Percentiles rank a stretch among this genome's conserved stretches.
Conservation (phyloP, 768 basidiomycete species). For the Podaxis sp. region DNA sequence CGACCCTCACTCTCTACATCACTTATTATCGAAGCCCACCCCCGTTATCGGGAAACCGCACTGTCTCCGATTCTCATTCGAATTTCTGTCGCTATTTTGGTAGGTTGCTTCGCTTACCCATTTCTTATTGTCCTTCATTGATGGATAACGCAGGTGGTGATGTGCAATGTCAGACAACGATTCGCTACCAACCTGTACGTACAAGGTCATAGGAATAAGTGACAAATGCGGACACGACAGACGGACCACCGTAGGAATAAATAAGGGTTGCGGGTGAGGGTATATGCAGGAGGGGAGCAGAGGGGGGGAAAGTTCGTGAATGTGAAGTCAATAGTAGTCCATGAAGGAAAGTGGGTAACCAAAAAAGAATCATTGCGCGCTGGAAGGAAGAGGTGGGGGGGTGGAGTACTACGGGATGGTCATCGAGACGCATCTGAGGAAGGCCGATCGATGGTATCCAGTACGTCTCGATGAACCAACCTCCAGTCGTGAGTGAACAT, state of each 20-base stretch:
- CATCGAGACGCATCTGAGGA: conserved; percentile 41
- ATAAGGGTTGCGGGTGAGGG: conserved; percentile 19
- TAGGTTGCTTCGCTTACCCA: conserved; percentile 22
- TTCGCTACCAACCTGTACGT: conserved; percentile 21
- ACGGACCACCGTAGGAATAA: conserved; percentile 11
- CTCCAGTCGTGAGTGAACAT: conserved; percentile 27
- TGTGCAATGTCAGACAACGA: conserved; percentile 24
- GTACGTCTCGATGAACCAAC: conserved; percentile 39
- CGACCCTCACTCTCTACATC: conserved; percentile 10
- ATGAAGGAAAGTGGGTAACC: conserved; percentile 20
- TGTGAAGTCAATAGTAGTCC: conserved; percentile 24
- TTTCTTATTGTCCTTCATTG: conserved; percentile 29
- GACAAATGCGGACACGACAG: conserved; percentile 12
- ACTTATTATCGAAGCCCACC: conserved; percentile 8
- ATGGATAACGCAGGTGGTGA: conserved; percentile 10
- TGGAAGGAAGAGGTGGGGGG: neutral
- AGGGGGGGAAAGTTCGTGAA: conserved; percentile 24
- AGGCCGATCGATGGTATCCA: conserved; percentile 29
- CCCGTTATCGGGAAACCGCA: conserved; percentile 19
- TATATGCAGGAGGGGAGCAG: conserved; percentile 24
- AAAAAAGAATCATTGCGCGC: conserved; percentile 18
- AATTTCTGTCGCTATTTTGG: conserved; percentile 21
- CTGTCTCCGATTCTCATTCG: conserved; percentile 18
- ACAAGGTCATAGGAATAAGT: conserved; percentile 20
- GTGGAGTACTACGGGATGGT: conserved; percentile 23